Percentiles rank a stretch among this genome's conserved stretches.
Evolutionary conservation across 2,329 filamentous ascomycete genomes (phyloP).

Genomic region (Metarhizium robertsii): DNA sequence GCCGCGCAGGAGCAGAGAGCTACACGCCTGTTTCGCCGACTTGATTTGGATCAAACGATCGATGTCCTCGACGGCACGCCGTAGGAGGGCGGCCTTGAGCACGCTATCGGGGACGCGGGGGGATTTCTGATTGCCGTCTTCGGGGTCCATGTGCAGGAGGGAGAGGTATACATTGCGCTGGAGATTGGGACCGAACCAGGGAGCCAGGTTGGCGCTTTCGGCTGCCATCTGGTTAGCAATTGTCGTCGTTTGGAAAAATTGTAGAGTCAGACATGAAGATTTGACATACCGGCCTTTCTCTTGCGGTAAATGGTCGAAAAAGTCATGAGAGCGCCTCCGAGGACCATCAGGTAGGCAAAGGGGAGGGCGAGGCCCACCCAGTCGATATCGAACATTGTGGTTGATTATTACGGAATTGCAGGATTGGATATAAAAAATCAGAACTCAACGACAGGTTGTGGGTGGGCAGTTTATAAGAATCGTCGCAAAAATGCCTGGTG

Average conservation of each 20-base stretch:
- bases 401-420: neutral
- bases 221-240: slow-evolving; percentile 32
- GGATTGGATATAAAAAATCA: neutral
- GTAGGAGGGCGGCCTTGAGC: slow-evolving; percentile 77
- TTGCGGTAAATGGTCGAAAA: slow-evolving; percentile 92
- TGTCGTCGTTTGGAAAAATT: neutral
- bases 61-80: slow-evolving; percentile 88
- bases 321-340: slow-evolving; percentile 79
- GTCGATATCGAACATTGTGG: slow-evolving; percentile 37
- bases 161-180: slow-evolving; percentile 93
- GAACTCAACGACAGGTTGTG: neutral
- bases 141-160: slow-evolving; percentile 68
- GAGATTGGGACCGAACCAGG: slow-evolving; percentile 88
- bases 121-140: slow-evolving; percentile 54
- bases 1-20: slow-evolving; percentile 73
- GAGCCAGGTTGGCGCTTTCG: slow-evolving; percentile 75
- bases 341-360: slow-evolving; percentile 79
- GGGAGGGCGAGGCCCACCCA: slow-evolving; percentile 82
- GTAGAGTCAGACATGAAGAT: neutral
- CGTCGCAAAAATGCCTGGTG: neutral
- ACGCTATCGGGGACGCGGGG: slow-evolving; percentile 71
- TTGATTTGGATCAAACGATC: slow-evolving; percentile 82
- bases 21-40: slow-evolving; percentile 79
- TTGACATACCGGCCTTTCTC: slow-evolving; percentile 69
- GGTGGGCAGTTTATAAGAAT: neutral